phyloP scores from a whole-genome alignment of 75 land plant species.

The Cunninghamia lanceolata region DNA sequence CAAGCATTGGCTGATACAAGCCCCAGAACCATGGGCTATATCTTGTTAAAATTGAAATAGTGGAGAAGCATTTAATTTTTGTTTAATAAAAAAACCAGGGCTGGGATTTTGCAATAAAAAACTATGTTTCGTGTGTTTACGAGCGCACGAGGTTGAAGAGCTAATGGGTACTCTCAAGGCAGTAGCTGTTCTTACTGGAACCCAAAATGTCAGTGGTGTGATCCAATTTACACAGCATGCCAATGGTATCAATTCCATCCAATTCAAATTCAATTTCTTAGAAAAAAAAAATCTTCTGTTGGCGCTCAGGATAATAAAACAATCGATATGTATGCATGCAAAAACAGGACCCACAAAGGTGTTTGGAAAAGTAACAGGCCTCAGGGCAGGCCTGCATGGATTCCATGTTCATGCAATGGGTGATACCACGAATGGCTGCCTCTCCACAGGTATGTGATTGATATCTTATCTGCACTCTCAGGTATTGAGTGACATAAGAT shows the following conservation, averaged over 20 bases:
- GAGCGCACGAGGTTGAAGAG: background rate
- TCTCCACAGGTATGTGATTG: conserved; percentile 51
- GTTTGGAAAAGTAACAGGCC: conserved; percentile 50
- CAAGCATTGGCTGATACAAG: too few relatives aligned
- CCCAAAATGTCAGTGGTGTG: conserved; percentile 36
- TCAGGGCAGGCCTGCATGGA: conserved; percentile 66
- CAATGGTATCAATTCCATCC: conserved; percentile 16
- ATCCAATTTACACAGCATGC: conserved; percentile 41
- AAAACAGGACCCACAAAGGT: conserved; percentile 46
- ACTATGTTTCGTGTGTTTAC: background rate
- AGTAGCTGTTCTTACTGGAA: conserved; percentile 51
- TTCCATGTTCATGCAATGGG: conserved; percentile 80
- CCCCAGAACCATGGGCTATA: too few relatives aligned
- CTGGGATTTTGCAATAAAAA: background rate
- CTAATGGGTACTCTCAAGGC: conserved; percentile 43
- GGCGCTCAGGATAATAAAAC: background rate
- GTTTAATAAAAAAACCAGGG: background rate
- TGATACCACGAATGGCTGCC: conserved; percentile 81
- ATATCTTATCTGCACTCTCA: background rate
- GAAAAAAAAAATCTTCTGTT: background rate
- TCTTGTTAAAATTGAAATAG: too few relatives aligned
- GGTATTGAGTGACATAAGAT: background rate
- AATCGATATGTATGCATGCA: conserved; percentile 6
- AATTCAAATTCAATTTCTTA: background rate
- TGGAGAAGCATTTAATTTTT: too few relatives aligned